A percentile compares a stretch with the other conserved stretches of the same genome.
phyloP scores from a whole-genome alignment of 768 basidiomycete species.

The Mycena galericulata region DNA sequence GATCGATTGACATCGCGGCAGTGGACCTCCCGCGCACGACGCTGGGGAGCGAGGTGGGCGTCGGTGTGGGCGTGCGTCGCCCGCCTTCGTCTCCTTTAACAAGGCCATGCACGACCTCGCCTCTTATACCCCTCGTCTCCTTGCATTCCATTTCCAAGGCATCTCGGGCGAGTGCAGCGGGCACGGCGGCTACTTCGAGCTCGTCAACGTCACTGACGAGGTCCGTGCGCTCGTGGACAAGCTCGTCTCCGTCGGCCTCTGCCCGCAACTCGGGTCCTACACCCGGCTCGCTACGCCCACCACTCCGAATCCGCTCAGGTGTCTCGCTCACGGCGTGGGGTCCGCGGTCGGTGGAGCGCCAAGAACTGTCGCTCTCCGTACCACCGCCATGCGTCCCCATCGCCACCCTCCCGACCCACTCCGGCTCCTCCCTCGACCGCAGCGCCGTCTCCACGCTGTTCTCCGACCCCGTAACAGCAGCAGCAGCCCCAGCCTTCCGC shows the following conservation, averaged over 20 bases:
- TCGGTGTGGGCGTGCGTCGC: conserved; percentile 59
- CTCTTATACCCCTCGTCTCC: conserved; percentile 85
- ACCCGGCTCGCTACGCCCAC: too few relatives aligned
- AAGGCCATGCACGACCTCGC: conserved; percentile 58
- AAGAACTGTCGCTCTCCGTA: too few relatives aligned
- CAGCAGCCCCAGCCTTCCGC: not conserved
- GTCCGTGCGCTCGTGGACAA: conserved; percentile 93
- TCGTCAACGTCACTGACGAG: conserved; percentile 82
- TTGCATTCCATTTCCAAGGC: conserved; percentile 98
- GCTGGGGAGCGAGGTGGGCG: conserved; percentile 59
- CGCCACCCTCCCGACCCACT: too few relatives aligned
- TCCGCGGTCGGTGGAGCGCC: too few relatives aligned
- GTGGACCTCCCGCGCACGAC: conserved; percentile 39
- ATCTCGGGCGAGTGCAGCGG: conserved; percentile 96
- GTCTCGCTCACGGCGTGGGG: too few relatives aligned
- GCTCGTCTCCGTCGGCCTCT: conserved; percentile 92
- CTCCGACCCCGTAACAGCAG: conserved; percentile 37
- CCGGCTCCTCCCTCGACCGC: too few relatives aligned
- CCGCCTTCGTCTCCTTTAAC: conserved; percentile 46
- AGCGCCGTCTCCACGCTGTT: too few relatives aligned
- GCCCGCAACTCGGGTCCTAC: too few relatives aligned
- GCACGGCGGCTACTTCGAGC: conserved; percentile 97
- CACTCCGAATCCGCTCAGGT: too few relatives aligned
- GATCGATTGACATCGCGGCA: conserved; percentile 39
- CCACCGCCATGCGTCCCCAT: too few relatives aligned